Conservation (phyloP, 1,139 yeast species). For the Lodderomyces parapsilosis region DNA sequence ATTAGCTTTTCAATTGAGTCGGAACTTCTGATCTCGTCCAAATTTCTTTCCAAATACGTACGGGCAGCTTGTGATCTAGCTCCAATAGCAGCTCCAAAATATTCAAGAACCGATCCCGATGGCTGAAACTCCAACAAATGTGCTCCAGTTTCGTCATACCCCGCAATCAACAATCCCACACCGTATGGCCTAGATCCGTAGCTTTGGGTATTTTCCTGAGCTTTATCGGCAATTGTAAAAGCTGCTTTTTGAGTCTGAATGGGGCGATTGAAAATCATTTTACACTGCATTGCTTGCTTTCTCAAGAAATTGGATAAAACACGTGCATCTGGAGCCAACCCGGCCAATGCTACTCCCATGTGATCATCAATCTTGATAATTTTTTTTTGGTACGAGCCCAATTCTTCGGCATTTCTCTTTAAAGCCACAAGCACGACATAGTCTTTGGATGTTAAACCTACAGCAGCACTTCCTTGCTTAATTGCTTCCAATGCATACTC, state of each 20-base stretch:
- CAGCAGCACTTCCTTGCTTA: constrained; percentile 97
- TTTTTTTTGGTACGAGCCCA: constrained; percentile 95
- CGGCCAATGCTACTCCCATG: constrained; percentile 93
- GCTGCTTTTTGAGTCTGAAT: constrained; percentile 84
- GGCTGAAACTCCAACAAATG: constrained; percentile 96
- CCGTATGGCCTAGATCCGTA: constrained; percentile 98
- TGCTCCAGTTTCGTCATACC: constrained; percentile 91
- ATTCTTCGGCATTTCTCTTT: constrained; percentile 94
- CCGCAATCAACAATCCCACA: constrained; percentile 89
- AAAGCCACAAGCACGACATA: constrained; percentile 92
- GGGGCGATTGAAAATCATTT: constrained; percentile 85
- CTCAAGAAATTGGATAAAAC: constrained; percentile 85
- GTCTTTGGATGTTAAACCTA: constrained; percentile 81
- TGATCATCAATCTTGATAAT: constrained; percentile 89
- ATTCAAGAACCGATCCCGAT: constrained; percentile 89
- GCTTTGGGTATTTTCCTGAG: constrained; percentile 93
- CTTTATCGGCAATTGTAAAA: constrained; percentile 87
- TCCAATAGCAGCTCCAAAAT: constrained; percentile 93
- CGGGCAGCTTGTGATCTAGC: constrained; percentile 98
- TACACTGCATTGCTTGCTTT: constrained; percentile 87
- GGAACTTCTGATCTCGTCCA: constrained; percentile 60
- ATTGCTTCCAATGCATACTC: constrained; percentile 97
- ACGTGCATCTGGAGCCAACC: constrained; percentile 97
- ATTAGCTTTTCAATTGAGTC: constrained; percentile 72
- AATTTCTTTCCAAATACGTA: constrained; percentile 87